Evolutionary conservation across 1,284 basidiomycete species (phyloP).

Genomic region (Tylopilus sp.): DNA sequence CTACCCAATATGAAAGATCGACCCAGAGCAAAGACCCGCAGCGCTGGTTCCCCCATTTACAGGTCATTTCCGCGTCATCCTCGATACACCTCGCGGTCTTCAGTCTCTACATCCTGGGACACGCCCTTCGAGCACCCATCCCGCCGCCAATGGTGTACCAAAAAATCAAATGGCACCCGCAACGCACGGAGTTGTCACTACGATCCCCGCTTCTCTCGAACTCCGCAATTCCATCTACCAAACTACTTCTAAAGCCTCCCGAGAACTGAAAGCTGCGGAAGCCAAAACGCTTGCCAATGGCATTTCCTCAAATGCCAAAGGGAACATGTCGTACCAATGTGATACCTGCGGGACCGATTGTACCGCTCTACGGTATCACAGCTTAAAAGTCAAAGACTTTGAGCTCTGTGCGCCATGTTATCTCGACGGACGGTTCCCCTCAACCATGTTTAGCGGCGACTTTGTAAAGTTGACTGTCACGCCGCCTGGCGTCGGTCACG

Average conservation of each 20-base stretch:
- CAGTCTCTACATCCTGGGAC: slow-evolving; percentile 94
- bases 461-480: slow-evolving; percentile 84
- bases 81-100: slow-evolving; percentile 94
- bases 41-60: slow-evolving; percentile 96
- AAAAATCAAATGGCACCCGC: slow-evolving; percentile 39
- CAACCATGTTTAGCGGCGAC: slow-evolving; percentile 94
- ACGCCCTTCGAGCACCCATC: slow-evolving; percentile 46
- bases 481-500: slow-evolving; percentile 40
- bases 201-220: slow-evolving; percentile 64
- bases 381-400: slow-evolving; percentile 87
- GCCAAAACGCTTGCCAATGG: slow-evolving; percentile 61
- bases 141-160: slow-evolving; percentile 48
- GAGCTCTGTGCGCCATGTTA: slow-evolving; percentile 90
- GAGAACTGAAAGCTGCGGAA: slow-evolving; percentile 57
- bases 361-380: slow-evolving; percentile 85
- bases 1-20: slow-evolving; percentile 58
- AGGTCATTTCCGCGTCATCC: slow-evolving; percentile 95
- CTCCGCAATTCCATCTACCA: slow-evolving; percentile 85
- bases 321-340: slow-evolving; percentile 69
- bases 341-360: slow-evolving; percentile 96
- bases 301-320: slow-evolving; percentile 44
- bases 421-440: slow-evolving; percentile 93
- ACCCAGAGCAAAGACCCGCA: slow-evolving; percentile 93
- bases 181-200: slow-evolving; percentile 50
- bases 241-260: slow-evolving; percentile 78